Percentiles rank a stretch among this genome's conserved stretches.
Conservation (phyloP, 1,284 basidiomycete genomes). For the Lignosus rhinocerotis region DNA sequence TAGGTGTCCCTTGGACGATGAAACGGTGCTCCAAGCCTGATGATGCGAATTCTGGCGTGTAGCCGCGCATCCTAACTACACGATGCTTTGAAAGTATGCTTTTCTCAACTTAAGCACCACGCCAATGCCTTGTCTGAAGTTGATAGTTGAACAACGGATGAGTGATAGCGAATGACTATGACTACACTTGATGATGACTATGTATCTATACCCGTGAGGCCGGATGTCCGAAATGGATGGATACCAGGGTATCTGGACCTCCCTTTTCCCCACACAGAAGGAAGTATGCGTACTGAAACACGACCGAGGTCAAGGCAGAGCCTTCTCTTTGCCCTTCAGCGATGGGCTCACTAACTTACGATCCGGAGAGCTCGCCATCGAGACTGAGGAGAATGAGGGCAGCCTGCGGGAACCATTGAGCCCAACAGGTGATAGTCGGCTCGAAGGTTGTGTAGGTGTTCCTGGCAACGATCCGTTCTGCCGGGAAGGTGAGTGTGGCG, state of each 20-base stretch:
- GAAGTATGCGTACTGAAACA: not conserved
- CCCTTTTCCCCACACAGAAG: not conserved
- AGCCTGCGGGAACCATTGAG: slow-evolving; percentile 45
- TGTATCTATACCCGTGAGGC: not conserved
- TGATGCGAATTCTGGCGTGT: too few relatives aligned
- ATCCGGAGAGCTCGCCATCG: slow-evolving; percentile 55
- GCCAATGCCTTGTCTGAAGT: too few relatives aligned
- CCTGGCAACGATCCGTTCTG: slow-evolving; percentile 48
- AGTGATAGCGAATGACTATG: not conserved
- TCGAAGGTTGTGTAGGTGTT: slow-evolving; percentile 45
- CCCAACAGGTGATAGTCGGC: slow-evolving; percentile 35
- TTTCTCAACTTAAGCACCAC: too few relatives aligned
- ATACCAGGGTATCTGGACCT: not conserved
- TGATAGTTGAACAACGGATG: not conserved
- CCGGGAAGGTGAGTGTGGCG: slow-evolving; percentile 35
- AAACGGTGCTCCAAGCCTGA: too few relatives aligned
- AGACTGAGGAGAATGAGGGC: slow-evolving; percentile 46
- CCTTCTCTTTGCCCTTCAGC: slow-evolving; percentile 32
- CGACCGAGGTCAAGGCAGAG: slow-evolving; percentile 5
- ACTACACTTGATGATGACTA: not conserved
- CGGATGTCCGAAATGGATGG: not conserved
- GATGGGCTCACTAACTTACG: slow-evolving; percentile 45
- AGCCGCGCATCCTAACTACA: too few relatives aligned
- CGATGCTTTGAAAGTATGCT: too few relatives aligned
- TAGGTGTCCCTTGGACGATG: too few relatives aligned